Evolutionary conservation across 176 grass and related monocot genomes (phyloP), one percentile per base, ranked within the genome.

Genomic region (Ensete glaucum): DNA sequence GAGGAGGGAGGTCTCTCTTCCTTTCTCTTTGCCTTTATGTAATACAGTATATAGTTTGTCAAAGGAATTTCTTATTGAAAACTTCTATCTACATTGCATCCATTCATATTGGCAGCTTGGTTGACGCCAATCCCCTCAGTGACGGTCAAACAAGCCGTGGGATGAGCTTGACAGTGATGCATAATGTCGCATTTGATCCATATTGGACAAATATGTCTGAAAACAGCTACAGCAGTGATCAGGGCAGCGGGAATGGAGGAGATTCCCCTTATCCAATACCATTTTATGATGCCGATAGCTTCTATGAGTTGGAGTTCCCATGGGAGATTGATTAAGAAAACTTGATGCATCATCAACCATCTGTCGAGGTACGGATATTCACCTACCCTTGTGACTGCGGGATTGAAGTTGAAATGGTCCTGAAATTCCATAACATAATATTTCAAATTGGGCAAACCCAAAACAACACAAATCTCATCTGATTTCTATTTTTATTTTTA

Each of bases 1-100:
- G 8, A 22, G 77, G 70, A 71, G 77, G 77, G 11, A 79, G 77
- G 77, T 79, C 53, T 79, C 48, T 79, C 77, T 79, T 23, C 67
- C 21, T 53, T 64, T 34, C 20, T 79, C n/a, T 53, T 14, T 57
- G 8, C 16, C 15, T 24, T 43, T 43, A 43, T 43, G 34, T 43
- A 5, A 13, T 64, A 16, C 11, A 26, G 16, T 15, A 25, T 23
- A 12, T 21, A 9, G 48, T 20, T 6, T 19, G 34, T 9, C 17
- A 14, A 24, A 62, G 60, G 23, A 53, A 59, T 60, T 66, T 60
- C 22, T 78, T 3, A n/a, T 55, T 60, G 15, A 76, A 57, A 51
- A 21, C 19, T 21, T 56, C 58, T 17, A 49, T 57, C 56, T 1
- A 52, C 55, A 52, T 52, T 63, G 43, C 14, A 25, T 50, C 3